Conservation (phyloP, 2,329 filamentous ascomycete genomes). For the Sporothrix globosa region DNA sequence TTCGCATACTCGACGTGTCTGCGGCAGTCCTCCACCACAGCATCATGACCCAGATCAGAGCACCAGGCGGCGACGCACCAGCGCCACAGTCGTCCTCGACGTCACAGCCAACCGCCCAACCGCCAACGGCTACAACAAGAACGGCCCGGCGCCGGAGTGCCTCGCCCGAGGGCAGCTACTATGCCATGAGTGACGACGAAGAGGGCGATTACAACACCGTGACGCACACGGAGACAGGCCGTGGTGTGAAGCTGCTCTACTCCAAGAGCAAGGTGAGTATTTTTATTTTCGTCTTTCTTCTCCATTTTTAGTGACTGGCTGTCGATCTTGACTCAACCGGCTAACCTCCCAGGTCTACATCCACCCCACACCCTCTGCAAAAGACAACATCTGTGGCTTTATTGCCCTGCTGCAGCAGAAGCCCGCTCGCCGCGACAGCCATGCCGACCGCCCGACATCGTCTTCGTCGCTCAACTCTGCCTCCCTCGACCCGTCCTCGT, state of each 20-base stretch:
- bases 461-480: conserved; percentile 48
- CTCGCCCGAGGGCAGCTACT: conserved; percentile 86
- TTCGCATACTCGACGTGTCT: background rate
- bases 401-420: conserved; percentile 94
- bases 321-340: background rate
- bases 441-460: conserved; percentile 48
- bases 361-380: conserved; percentile 87
- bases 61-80: background rate
- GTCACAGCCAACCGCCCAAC: conserved; percentile 6
- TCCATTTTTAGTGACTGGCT: background rate
- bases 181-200: conserved; percentile 94
- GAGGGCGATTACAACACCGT: conserved; percentile 96
- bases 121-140: background rate
- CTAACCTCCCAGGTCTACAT: conserved; percentile 75
- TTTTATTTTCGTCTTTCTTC: background rate
- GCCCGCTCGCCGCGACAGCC: conserved; percentile 46
- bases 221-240: conserved; percentile 72
- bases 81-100: conserved; percentile 1
- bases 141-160: conserved; percentile 45
- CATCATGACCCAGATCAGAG: conserved; percentile 22
- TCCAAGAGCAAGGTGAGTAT: conserved; percentile 87
- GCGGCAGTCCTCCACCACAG: background rate
- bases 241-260: conserved; percentile 89
- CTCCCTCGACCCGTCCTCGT: conserved; percentile 53
- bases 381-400: conserved; percentile 94